phyloP scores from a whole-genome alignment of 2,329 filamentous ascomycete genomes.

The Arachnomyces sp. region DNA sequence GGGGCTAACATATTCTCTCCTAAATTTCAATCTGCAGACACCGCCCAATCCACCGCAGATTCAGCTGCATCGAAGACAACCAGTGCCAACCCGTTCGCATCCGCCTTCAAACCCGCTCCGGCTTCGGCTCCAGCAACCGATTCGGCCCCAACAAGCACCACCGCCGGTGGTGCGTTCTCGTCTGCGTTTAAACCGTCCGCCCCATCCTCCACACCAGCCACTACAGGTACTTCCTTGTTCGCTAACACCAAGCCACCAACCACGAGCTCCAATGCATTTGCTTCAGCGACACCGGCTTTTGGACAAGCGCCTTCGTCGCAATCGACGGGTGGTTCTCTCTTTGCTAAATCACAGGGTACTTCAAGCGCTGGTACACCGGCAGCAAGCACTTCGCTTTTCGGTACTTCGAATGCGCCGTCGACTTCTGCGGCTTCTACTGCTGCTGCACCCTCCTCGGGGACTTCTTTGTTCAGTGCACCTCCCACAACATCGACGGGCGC shows the following conservation, averaged over 20 bases:
- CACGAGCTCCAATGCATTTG: conserved; percentile 10
- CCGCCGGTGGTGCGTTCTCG: neutral
- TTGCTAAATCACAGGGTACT: conserved; percentile 16
- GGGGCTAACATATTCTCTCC: too few relatives aligned
- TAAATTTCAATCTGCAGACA: too few relatives aligned
- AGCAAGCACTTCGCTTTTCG: conserved; percentile 22
- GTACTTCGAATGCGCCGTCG: conserved; percentile 14
- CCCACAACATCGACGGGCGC: neutral
- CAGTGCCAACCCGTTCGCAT: neutral
- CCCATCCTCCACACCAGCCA: neutral
- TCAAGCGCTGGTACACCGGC: conserved; percentile 7
- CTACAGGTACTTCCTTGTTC: neutral
- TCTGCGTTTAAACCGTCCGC: neutral
- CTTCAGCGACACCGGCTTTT: neutral
- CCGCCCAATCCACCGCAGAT: too few relatives aligned
- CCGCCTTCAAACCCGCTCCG: neutral
- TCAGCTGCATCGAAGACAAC: too few relatives aligned
- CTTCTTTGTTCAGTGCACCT: conserved; percentile 14
- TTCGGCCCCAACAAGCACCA: neutral
- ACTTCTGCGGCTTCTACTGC: conserved; percentile 2
- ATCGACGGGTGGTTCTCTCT: conserved; percentile 8
- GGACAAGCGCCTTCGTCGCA: conserved; percentile 18
- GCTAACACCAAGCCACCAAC: conserved; percentile 12
- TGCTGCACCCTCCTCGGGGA: conserved; percentile 8
- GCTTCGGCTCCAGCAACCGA: conserved; percentile 2